Conservation (phyloP, 495 filamentous ascomycete species). For the Gamarada debralockiae region DNA sequence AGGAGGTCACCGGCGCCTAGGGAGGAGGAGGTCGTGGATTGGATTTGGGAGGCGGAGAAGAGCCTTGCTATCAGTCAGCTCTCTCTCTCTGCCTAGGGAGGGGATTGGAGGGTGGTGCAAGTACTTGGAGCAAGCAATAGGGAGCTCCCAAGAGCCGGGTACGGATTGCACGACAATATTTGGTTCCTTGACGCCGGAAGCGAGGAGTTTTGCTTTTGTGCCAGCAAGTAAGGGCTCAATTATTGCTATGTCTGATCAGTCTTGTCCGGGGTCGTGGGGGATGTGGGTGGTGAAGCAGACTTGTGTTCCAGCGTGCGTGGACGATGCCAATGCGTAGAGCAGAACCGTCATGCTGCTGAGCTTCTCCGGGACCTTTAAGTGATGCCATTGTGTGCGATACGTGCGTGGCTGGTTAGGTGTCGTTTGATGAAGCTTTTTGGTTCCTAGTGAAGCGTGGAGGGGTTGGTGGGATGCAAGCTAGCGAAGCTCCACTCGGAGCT, state of each 20-base stretch:
- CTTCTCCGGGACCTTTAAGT: slow-evolving; percentile 58
- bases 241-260: slow-evolving; percentile 25
- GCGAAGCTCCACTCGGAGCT: neutral
- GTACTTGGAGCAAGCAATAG: slow-evolving; percentile 25
- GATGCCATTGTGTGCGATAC: slow-evolving; percentile 21
- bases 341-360: slow-evolving; percentile 57
- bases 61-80: slow-evolving; percentile 46
- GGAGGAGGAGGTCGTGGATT: slow-evolving; percentile 63
- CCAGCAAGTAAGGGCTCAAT: slow-evolving; percentile 80
- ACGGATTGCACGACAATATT: slow-evolving; percentile 89
- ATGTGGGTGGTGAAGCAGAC: slow-evolving; percentile 3
- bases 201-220: slow-evolving; percentile 54
- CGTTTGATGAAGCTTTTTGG: slow-evolving; percentile 12
- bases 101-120: neutral
- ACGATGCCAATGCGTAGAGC: slow-evolving; percentile 88
- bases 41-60: slow-evolving; percentile 82
- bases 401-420: neutral
- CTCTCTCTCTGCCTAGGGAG: neutral
- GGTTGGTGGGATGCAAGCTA: neutral
- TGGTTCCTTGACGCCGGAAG: slow-evolving; percentile 74
- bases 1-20: slow-evolving; percentile 72
- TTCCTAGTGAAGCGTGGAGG: slow-evolving; percentile 5
- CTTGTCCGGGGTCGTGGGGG: neutral
- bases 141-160: slow-evolving; percentile 82
- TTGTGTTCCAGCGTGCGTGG: slow-evolving; percentile 89